Percentiles rank a stretch among this genome's conserved stretches.
phyloP scores from a whole-genome alignment of 1,139 yeast genomes.

The Candida sp. region DNA sequence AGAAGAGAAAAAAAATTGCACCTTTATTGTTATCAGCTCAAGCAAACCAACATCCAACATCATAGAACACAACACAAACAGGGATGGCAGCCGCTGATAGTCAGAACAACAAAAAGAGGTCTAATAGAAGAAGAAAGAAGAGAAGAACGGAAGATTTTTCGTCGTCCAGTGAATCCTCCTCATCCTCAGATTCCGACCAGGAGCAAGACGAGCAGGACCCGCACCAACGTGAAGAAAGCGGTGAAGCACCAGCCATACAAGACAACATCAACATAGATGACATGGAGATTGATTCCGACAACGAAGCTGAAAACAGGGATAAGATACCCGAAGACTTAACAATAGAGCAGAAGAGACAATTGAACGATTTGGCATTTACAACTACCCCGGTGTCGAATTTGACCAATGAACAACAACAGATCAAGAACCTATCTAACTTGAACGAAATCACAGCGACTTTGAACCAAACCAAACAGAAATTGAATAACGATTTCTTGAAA shows the following conservation, averaged over 20 bases:
- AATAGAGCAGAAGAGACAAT: constrained; percentile 24
- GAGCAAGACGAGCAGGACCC: constrained; percentile 13
- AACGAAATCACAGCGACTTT: constrained; percentile 27
- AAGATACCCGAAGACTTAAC: constrained; percentile 22
- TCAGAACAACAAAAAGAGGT: constrained; percentile 10
- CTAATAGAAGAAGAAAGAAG: constrained; percentile 65
- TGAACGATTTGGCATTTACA: constrained; percentile 31
- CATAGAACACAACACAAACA: not conserved
- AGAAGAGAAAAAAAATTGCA: not conserved
- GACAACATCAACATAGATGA: constrained; percentile 37
- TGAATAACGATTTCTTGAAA: constrained; percentile 57
- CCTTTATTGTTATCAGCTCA: not conserved
- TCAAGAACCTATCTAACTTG: constrained; percentile 19
- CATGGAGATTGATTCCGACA: constrained; percentile 42
- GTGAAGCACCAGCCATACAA: not conserved
- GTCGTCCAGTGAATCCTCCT: constrained; percentile 50
- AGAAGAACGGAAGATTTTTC: constrained; percentile 75
- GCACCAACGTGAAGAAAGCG: constrained; percentile 1
- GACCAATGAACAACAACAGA: constrained; percentile 18
- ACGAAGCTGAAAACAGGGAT: constrained; percentile 25
- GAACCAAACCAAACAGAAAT: constrained; percentile 36
- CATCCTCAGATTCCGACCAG: constrained; percentile 29
- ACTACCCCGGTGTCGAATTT: constrained; percentile 23
- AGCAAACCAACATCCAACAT: no score
- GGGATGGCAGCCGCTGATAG: constrained; percentile 5